Evolutionary conservation across 2,329 filamentous ascomycete species (phyloP), one percentile per base, ranked within the genome.

Genomic region (Sordariomycetes sp.): DNA sequence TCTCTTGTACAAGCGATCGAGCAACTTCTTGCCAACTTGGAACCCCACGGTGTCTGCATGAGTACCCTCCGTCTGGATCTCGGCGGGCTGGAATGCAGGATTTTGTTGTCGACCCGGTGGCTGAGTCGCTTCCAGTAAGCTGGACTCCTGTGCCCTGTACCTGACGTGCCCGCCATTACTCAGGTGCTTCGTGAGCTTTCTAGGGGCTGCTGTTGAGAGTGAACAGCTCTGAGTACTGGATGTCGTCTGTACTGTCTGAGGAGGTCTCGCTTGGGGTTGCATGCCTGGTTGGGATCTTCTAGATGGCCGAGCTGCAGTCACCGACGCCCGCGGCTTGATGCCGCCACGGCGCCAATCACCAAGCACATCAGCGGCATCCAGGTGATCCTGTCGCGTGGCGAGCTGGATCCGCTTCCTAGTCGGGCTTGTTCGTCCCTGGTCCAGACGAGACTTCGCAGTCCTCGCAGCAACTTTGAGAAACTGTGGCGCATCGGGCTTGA

Each of bases 401-500:
- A 82, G 57, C 36, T 67, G 64, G 39, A 82, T 75, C n/a, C 58
- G 50, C 46, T 81, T 82, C 28, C 47, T 60, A 0, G 55, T 56
- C 2, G 73, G 74, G 35, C 66, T 77, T 6, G 68, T 62, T 46
- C 70, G 69, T 12, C 76, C 76, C 41, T 68, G 58, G 10, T 64
- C 61, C 18, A 41, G 46, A 21, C 62, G 64, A 33, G 52, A 60
- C 35, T 57, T 68, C 4, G 66, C 74, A 34, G 71, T 63, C 12
- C 77, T 72, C 28, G 73, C 75, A 33, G 77, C 77, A 46, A 82
- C 65, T 39, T 65, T 74, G 21, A 82, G 54, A 41, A 81, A 81
- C 3, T 50, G 54, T 2, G 77, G 77, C 1, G 73, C 70, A 37
- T 61, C 46, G 3, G 58, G 49, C 40, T 70, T 66, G 29, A 70